phyloP scores from a whole-genome alignment of 805 yeast species.

The Komagataella ulmi region DNA sequence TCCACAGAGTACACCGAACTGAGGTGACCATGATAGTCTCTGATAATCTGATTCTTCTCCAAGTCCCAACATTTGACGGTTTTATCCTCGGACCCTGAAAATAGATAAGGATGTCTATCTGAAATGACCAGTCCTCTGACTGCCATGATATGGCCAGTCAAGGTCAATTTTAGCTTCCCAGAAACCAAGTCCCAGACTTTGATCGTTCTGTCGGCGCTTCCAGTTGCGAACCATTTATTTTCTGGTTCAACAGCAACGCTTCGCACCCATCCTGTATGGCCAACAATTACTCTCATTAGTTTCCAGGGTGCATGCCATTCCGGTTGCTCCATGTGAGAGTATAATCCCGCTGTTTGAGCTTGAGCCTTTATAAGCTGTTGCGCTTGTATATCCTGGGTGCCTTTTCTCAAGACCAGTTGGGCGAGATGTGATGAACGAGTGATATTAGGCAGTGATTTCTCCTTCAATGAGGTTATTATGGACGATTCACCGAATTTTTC shows the following conservation, averaged over 20 bases:
- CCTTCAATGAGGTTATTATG: background rate
- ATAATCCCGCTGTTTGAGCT: background rate
- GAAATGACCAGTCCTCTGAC: conserved; percentile 70
- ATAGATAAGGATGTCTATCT: conserved; percentile 71
- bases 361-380: background rate
- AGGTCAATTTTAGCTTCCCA: conserved; percentile 54
- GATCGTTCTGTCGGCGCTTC: conserved; percentile 78
- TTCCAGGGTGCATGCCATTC: conserved; percentile 57
- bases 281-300: conserved; percentile 60
- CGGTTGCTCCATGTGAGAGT: conserved; percentile 10
- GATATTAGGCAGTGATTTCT: conserved; percentile 4
- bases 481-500: background rate
- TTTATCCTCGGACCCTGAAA: conserved; percentile 89
- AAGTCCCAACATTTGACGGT: conserved; percentile 93
- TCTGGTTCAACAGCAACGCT: conserved; percentile 75
- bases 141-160: conserved; percentile 87
- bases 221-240: conserved; percentile 86
- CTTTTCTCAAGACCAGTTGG: background rate
- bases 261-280: conserved; percentile 90
- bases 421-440: conserved; percentile 4
- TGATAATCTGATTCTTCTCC: conserved; percentile 65
- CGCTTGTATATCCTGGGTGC: background rate
- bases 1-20: conserved; percentile 80
- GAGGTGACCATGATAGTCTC: conserved; percentile 90
- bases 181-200: conserved; percentile 84